A percentile compares a stretch with the other conserved stretches of the same genome.
These are phyloP conservation scores for Gracilaria caudata DNA, from an alignment of 23 red algal species.

Conservation along the genomic window DNA sequence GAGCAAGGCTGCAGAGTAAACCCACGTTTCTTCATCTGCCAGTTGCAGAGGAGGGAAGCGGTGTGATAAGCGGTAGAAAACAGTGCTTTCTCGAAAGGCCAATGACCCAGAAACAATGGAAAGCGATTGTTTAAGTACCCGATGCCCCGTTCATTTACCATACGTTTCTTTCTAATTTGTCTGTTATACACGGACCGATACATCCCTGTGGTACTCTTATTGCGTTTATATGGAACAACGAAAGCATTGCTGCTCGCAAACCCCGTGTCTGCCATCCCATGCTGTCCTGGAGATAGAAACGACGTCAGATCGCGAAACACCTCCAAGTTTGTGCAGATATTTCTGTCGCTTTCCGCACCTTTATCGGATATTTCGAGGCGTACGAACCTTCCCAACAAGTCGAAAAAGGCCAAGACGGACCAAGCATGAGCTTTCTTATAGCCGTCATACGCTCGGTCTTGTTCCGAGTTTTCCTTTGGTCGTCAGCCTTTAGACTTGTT, in stretches of 20 bases:
- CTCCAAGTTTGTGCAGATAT: constrained; percentile 13
- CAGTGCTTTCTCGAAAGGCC: constrained; percentile 28
- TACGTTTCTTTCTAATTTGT: constrained; percentile 15
- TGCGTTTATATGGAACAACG: constrained; percentile 45
- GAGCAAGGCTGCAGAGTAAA: too few species aligned
- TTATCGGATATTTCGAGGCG: constrained; percentile 13
- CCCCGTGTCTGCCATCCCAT: constrained; percentile 48
- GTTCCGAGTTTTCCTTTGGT: background rate
- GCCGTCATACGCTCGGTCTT: constrained; percentile 28
- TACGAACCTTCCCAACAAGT: constrained; percentile 37
- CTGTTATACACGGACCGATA: background rate
- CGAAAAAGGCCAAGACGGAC: constrained; percentile 34
- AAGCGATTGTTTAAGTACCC: constrained; percentile 43
- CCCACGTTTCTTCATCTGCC: too few species aligned
- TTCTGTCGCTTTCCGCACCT: constrained; percentile 20
- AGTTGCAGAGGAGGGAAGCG: background rate
- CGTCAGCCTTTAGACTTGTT: constrained; percentile 15
- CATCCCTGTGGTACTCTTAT: constrained; percentile 5
- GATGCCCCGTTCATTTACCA: constrained; percentile 59
- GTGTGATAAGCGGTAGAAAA: constrained; percentile 5
- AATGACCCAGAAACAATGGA: constrained; percentile 14
- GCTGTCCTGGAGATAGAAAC: background rate
- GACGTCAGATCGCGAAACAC: background rate
- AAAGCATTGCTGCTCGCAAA: constrained; percentile 7
- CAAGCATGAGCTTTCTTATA: constrained; percentile 45